Evolutionary conservation across 2,329 filamentous ascomycete species (phyloP), one percentile per base, ranked within the genome.

Genomic region (Amesomyces nigricolor): DNA sequence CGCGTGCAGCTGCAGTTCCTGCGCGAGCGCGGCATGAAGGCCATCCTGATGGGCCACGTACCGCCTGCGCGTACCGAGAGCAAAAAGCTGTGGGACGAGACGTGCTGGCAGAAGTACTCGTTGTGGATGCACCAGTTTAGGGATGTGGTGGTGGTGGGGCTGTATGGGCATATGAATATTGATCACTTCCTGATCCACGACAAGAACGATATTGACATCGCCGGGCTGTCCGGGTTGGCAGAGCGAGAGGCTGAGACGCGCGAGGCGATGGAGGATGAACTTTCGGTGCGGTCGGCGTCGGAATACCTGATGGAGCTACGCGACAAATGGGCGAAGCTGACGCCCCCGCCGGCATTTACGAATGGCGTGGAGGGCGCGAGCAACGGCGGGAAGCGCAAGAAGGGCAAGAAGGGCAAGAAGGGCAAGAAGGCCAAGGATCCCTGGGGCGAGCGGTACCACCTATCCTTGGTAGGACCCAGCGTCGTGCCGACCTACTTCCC

Each of bases 101-200:
- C 88, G 0, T 99, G 94, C 73, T 99, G 92, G 91, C 92, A 96
- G 69, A 96, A 95, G 69, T 99, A 96, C 71, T 88, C 90, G 0
- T 74, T 97, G 4, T 97, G 91, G 90, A 74, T 92, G 65, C 81
- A 84, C 63, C 90, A 95, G 69, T 99, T 91, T 70, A 87, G 94
- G 35, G 94, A 99, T 69, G 86, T 99, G 38, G 79, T 99, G 17
- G 79, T 91, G 17, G 84, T 82, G 11, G 84, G 83, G 26, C 67
- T 95, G 5, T 99, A 88, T 66, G 94, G 92, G 1, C 94, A 99
- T 69, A 97, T 99, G 94, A 99, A 99, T 67, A 88, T 96, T 61
- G 94, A 99, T 65, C 94, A 99, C 70, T 99, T 99, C 71, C 81
- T 97, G 66, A 74, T 99, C 14, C 89, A 96, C 64, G 92, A 97